Percentiles rank a stretch among this genome's conserved stretches.
Evolutionary conservation across 306 rosid species (phyloP).

Genomic region (Macrotyloma uniflorum): DNA sequence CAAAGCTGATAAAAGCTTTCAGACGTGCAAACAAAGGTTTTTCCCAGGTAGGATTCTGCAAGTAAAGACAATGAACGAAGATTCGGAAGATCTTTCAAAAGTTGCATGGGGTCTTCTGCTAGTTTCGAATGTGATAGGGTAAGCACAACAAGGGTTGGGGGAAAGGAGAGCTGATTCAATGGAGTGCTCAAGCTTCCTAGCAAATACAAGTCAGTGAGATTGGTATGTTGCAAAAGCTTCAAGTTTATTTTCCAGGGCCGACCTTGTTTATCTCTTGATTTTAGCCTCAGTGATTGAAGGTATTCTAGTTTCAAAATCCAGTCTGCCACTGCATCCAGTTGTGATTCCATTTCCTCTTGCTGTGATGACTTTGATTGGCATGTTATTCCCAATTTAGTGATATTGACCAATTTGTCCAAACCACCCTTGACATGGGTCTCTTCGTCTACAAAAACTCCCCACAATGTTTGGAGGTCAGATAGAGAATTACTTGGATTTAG

Average conservation of each 20-base stretch:
- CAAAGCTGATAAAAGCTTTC: conserved; percentile 42
- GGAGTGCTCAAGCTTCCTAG: conserved; percentile 21
- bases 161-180: neutral
- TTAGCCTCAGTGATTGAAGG: conserved; percentile 38
- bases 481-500: neutral
- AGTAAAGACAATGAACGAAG: conserved; percentile 37
- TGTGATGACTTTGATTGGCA: no score
- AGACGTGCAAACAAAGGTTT: conserved; percentile 1
- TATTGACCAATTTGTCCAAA: conserved; percentile 33
- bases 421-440: conserved; percentile 34
- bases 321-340: conserved; percentile 11
- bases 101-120: conserved; percentile 36
- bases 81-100: conserved; percentile 32
- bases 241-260: conserved; percentile 19
- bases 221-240: neutral
- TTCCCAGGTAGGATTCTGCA: conserved; percentile 37
- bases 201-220: conserved; percentile 34
- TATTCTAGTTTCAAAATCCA: conserved; percentile 26
- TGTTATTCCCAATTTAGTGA: conserved; percentile 44
- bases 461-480: conserved; percentile 41
- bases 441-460: conserved; percentile 47
- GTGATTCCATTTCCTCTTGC: no score
- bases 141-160: conserved; percentile 37
- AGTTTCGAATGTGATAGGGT: conserved; percentile 47
- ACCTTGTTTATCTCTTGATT: conserved; percentile 36